Percentiles rank a stretch among this genome's conserved stretches.
phyloP scores from a whole-genome alignment of 257 asterid genomes.

The Nicotiana knightiana region DNA sequence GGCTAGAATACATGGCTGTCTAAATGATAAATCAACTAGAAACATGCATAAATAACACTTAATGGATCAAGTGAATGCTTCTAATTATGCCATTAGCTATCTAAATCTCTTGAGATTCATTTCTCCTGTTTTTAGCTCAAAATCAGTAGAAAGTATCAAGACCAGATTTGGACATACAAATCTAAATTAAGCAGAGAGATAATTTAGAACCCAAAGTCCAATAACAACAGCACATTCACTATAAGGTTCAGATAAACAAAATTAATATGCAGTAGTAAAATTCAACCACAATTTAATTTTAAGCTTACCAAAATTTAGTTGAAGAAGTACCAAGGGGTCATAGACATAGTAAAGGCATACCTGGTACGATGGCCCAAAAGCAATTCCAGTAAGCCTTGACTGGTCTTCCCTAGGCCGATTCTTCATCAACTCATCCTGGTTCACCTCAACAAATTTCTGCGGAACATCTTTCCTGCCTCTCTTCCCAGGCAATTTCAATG shows the following conservation, averaged over 20 bases:
- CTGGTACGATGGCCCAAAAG: conserved; percentile 91
- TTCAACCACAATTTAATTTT: not conserved
- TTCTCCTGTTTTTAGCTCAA: not conserved
- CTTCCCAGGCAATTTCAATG: conserved; percentile 37
- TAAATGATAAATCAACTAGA: not conserved
- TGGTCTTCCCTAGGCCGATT: conserved; percentile 92
- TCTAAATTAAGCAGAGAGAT: not conserved
- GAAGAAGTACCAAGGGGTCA: not conserved
- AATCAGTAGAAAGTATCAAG: not conserved
- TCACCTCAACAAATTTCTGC: conserved; percentile 66
- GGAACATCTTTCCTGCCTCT: conserved; percentile 74
- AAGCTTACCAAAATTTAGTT: not conserved
- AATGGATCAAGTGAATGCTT: not conserved
- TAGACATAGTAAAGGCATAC: conserved; percentile 24
- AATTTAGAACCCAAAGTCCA: not conserved
- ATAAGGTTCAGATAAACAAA: not conserved
- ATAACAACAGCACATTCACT: not conserved
- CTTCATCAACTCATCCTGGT: conserved; percentile 91
- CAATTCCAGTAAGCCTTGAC: conserved; percentile 73
- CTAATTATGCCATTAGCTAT: not conserved
- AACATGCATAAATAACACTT: not conserved
- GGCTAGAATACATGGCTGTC: not conserved
- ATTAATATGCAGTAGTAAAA: not conserved
- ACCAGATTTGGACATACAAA: not conserved
- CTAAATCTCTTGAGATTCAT: not conserved